Evolutionary conservation across 2,329 filamentous ascomycete genomes (phyloP).

Genomic region (Cladophialophora yegresii): DNA sequence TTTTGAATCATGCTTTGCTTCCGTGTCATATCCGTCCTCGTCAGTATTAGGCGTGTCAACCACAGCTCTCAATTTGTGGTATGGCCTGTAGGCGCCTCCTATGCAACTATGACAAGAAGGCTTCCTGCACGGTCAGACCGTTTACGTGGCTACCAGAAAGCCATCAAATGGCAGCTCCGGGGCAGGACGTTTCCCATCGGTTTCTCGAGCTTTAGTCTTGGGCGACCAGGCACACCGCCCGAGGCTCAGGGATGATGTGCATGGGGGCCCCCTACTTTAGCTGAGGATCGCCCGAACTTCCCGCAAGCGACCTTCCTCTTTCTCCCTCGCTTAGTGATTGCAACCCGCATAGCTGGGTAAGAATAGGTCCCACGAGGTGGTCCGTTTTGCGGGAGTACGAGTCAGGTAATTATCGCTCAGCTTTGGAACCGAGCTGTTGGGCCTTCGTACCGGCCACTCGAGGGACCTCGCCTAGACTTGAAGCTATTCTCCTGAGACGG

Average conservation of each 20-base stretch:
- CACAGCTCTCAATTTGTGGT: background rate
- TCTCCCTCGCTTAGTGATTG: slow-evolving; percentile 11
- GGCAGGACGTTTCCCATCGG: background rate
- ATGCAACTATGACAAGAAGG: background rate
- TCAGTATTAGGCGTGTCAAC: background rate
- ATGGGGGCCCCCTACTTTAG: slow-evolving; percentile 8
- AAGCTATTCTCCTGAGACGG: background rate
- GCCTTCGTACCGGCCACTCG: background rate
- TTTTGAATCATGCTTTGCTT: background rate
- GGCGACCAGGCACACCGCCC: slow-evolving; percentile 3
- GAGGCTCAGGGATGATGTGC: background rate
- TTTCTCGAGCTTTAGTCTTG: background rate
- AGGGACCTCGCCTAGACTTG: background rate
- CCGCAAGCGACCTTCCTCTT: slow-evolving; percentile 15
- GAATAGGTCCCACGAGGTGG: background rate
- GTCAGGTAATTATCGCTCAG: background rate
- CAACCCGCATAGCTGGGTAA: slow-evolving; percentile 1
- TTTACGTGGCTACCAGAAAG: background rate
- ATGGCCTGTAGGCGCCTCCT: background rate
- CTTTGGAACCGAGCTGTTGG: slow-evolving; percentile 5
- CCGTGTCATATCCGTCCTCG: background rate
- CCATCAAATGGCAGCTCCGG: background rate
- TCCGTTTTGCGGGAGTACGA: background rate
- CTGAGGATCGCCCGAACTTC: background rate
- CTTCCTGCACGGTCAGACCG: too few relatives aligned